Base-by-base conservation (phyloP, 805 yeast species). In the Candida ulmi region DNA sequence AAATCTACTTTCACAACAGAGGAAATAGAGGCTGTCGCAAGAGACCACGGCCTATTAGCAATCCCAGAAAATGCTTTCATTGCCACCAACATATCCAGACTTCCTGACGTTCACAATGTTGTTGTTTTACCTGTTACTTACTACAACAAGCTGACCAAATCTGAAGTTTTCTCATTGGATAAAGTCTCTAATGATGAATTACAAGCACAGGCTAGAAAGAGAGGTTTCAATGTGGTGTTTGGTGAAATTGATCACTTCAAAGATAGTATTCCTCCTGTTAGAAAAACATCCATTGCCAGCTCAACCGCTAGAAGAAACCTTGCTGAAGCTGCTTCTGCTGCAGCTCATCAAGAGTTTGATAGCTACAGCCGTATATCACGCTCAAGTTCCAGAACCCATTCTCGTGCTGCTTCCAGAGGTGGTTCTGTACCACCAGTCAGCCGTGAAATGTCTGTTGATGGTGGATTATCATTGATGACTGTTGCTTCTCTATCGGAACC, bases 111-210 rank as follows among this genome's bases (percentile, higher is more conserved):
- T 11, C 59, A 65, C 4, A 73, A 75, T 44, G 79, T 81, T 26
- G 80, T 79, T 42, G 78, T 80, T 9, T 54, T 83, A 26, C 88
- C 91, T 6, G 64, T 71, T 6, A 68, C 79, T 2, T 82, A 82
- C 54, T 83, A 80, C 59, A 72, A 74, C 46, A 76, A 75, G 53
- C 60, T 83, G 44, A 55, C 74, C 23, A 69, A 72, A 40, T 68
- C 62, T 17, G 75, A 70, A 36, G 40, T 62, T 1, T 54, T 69
- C 50, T 62, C 67, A 19, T 56, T 74, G 36, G 76, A 71, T 35
- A 68, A 68, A 45, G 61, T 72, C 2, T 48, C 67, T 0, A 72
- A 72, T 40, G 77, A 69, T 2, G 65, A 61, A 8, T 61, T 77
- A 42, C 64, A 60, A 44, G 57, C 59, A 15, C 67, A 74, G 46